These are phyloP conservation scores for Phascolomyces articulosus DNA, from an alignment of 371 early-diverging fungal genomes.

Conservation along the genomic window DNA sequence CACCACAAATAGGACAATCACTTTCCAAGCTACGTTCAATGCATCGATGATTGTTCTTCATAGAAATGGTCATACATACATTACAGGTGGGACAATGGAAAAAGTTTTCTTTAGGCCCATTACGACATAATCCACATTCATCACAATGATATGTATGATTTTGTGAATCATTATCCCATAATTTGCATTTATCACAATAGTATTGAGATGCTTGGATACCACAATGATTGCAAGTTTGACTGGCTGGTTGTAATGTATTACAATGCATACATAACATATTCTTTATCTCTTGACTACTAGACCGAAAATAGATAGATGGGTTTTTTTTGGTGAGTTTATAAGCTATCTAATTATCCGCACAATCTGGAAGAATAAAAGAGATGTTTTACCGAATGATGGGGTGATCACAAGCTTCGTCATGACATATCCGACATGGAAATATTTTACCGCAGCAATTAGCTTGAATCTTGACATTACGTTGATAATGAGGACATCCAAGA, in stretches of 20 bases:
- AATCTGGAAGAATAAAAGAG: no score
- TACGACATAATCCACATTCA: constrained; percentile 91
- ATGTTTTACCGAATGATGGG: constrained; percentile 73
- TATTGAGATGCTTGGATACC: constrained; percentile 69
- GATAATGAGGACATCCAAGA: constrained; percentile 94
- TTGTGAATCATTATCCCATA: constrained; percentile 86
- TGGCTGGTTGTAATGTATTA: constrained; percentile 78
- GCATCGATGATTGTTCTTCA: constrained; percentile 85
- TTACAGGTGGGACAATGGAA: constrained; percentile 96
- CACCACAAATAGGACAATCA: constrained; percentile 98
- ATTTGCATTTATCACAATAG: constrained; percentile 91
- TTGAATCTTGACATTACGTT: constrained; percentile 81
- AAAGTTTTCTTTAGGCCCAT: constrained; percentile 79
- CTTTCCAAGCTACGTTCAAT: constrained; percentile 90
- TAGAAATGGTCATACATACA: constrained; percentile 82
- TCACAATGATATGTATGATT: constrained; percentile 91
- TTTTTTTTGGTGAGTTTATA: no score
- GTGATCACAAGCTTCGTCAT: constrained; percentile 90
- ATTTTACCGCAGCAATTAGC: constrained; percentile 92
- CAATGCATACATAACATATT: constrained; percentile 96
- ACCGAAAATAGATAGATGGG: no score
- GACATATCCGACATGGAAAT: constrained; percentile 95
- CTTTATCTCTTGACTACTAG: constrained; percentile 66
- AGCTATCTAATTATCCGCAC: no score
- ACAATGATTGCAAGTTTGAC: constrained; percentile 77